Evolutionary conservation across 805 yeast species (phyloP).

Genomic region (Candida schatavii): DNA sequence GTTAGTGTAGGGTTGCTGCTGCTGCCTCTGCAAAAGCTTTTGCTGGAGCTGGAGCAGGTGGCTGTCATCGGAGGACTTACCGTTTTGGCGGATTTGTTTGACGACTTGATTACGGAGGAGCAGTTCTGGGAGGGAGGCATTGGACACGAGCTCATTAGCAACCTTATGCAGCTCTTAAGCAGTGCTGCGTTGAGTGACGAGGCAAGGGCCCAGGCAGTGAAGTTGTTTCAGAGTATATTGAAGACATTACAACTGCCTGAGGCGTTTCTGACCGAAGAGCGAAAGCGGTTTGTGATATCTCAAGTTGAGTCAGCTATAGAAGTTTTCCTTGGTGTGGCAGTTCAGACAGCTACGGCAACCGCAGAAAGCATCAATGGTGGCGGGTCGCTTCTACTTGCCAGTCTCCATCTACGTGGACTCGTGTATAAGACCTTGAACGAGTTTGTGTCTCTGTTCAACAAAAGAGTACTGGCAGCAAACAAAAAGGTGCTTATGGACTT

Average conservation of each 20-base stretch:
- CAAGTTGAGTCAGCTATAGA: conserved; percentile 18
- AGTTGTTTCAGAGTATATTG: conserved; percentile 52
- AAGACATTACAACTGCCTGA: conserved; percentile 52
- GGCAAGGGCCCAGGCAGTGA: conserved; percentile 47
- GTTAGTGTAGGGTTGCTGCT: conserved; percentile 24
- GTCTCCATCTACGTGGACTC: conserved; percentile 22
- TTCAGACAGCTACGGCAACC: conserved; percentile 8
- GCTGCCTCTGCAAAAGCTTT: too few species aligned
- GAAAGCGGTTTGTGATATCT: conserved; percentile 34
- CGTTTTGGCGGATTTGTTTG: conserved; percentile 73
- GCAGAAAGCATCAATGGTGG: neutral
- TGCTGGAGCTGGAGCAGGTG: conserved; percentile 16
- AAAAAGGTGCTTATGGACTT: conserved; percentile 13
- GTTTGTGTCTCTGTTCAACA: conserved; percentile 27
- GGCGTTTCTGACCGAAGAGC: conserved; percentile 33
- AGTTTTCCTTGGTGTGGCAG: conserved; percentile 19
- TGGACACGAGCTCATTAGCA: conserved; percentile 52
- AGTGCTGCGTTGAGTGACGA: conserved; percentile 27
- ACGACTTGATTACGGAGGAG: conserved; percentile 81
- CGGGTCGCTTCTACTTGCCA: neutral
- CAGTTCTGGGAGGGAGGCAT: conserved; percentile 79
- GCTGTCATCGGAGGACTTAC: conserved; percentile 53
- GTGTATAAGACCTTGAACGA: conserved; percentile 24
- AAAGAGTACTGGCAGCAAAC: conserved; percentile 16
- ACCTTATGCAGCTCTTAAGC: conserved; percentile 43